Conservation (phyloP, 306 rosid genomes). For the Acacia crassicarpa region DNA sequence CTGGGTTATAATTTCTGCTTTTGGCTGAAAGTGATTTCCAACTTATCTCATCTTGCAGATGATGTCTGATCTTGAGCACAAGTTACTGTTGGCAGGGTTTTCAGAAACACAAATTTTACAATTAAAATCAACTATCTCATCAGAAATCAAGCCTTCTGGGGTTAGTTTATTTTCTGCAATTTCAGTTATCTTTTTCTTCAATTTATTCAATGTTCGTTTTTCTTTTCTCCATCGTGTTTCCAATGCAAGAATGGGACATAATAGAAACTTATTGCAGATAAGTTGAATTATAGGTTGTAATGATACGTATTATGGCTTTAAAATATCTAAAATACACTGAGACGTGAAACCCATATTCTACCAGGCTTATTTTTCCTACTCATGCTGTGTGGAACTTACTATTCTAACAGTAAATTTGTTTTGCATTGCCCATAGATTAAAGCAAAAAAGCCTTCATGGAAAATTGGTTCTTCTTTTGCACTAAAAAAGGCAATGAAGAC, state of each 20-base stretch:
- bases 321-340: background rate
- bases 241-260: background rate
- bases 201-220: background rate
- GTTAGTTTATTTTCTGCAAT: conserved; percentile 45
- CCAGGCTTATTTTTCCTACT: background rate
- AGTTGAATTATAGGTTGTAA: background rate
- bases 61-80: conserved; percentile 53
- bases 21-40: conserved; percentile 19
- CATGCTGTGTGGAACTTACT: background rate
- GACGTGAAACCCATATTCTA: background rate
- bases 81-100: conserved; percentile 80
- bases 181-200: background rate
- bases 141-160: conserved; percentile 37
- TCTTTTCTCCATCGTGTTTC: background rate
- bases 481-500: conserved; percentile 54
- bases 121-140: conserved; percentile 35
- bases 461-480: conserved; percentile 77
- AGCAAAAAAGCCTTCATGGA: conserved; percentile 80
- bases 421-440: conserved; percentile 47
- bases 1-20: background rate
- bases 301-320: background rate
- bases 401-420: conserved; percentile 19
- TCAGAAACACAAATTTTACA: conserved; percentile 59
- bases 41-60: conserved; percentile 42
- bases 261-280: background rate